Conservation (phyloP, 2,329 filamentous ascomycete species). For the Cordyceps cicadae region DNA sequence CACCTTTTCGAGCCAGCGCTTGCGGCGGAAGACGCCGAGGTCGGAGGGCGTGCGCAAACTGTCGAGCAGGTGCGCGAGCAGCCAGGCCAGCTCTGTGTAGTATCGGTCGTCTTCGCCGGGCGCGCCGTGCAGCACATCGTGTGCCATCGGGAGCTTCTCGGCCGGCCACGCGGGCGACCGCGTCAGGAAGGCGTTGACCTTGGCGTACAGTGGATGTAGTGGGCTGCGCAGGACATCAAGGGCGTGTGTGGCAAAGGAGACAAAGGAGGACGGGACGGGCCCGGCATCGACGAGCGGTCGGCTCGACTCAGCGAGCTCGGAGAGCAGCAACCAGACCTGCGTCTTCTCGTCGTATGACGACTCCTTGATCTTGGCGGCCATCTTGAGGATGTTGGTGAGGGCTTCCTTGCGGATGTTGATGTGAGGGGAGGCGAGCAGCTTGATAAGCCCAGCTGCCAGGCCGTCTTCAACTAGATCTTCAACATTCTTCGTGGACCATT, state of each 20-base stretch:
- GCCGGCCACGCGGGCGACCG: slow-evolving; percentile 68
- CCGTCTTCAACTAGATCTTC: slow-evolving; percentile 75
- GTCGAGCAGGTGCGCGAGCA: slow-evolving; percentile 62
- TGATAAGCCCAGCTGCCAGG: slow-evolving; percentile 59
- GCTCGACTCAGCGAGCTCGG: slow-evolving; percentile 71
- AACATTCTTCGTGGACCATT: slow-evolving; percentile 68
- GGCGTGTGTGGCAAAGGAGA: slow-evolving; percentile 65
- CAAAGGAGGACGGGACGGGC: slow-evolving; percentile 63
- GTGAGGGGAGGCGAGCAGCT: slow-evolving; percentile 68
- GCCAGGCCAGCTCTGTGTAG: slow-evolving; percentile 66
- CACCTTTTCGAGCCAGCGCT: slow-evolving; percentile 65
- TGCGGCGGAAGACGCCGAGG: slow-evolving; percentile 51
- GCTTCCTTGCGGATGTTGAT: slow-evolving; percentile 73
- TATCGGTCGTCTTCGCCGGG: slow-evolving; percentile 66
- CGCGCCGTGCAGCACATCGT: slow-evolving; percentile 52
- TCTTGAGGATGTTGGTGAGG: slow-evolving; percentile 58
- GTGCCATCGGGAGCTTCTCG: slow-evolving; percentile 63
- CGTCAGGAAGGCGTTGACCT: slow-evolving; percentile 77
- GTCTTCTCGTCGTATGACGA: slow-evolving; percentile 69
- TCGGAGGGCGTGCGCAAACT: slow-evolving; percentile 53
- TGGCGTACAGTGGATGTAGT: slow-evolving; percentile 73
- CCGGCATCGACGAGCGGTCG: slow-evolving; percentile 42
- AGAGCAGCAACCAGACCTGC: slow-evolving; percentile 70
- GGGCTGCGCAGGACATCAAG: slow-evolving; percentile 67
- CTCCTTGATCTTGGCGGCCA: slow-evolving; percentile 53